Conservation (phyloP, 495 filamentous ascomycete genomes). For the Lasiosphaeria hispida region DNA sequence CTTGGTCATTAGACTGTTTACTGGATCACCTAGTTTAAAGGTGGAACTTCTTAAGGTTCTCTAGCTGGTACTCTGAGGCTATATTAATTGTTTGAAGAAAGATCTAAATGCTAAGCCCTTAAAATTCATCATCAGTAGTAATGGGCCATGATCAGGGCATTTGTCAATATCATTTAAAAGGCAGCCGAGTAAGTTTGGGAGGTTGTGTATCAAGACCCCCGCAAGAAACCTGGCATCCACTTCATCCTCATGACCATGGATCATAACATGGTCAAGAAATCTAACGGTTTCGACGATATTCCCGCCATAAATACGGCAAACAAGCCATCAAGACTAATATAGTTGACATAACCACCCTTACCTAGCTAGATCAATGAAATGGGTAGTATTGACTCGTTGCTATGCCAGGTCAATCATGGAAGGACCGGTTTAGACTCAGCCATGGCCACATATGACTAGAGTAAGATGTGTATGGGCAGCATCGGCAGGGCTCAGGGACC, state of each 20-base stretch:
- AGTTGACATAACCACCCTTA: constrained; percentile 2
- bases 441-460: too few species aligned
- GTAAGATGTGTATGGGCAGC: too few species aligned
- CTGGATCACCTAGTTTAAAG: too few species aligned
- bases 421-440: neutral
- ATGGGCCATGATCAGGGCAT: neutral
- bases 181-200: neutral
- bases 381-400: neutral
- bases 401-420: neutral
- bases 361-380: neutral
- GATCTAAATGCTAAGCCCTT: neutral
- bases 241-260: neutral
- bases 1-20: too few species aligned
- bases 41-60: too few species aligned
- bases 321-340: neutral
- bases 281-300: neutral
- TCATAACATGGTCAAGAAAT: neutral
- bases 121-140: neutral
- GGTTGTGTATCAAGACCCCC: neutral
- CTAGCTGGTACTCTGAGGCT: neutral
- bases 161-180: neutral
- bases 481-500: too few species aligned
- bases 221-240: neutral
- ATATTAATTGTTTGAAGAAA: neutral
- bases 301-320: neutral